Base-by-base conservation (phyloP, 257 asterid species). In the Penstemon davidsonii region DNA sequence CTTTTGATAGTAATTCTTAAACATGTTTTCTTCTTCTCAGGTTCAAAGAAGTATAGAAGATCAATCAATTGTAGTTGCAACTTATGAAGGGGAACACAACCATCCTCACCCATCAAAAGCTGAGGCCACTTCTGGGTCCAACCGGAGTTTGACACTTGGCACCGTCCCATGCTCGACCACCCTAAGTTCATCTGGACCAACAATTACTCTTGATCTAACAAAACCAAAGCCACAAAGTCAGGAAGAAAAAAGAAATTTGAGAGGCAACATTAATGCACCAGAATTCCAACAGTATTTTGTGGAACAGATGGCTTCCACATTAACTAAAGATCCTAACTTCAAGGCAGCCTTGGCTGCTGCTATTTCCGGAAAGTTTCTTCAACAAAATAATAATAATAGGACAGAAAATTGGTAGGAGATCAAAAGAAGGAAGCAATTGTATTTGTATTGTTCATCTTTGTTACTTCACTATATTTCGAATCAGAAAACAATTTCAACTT, bases 71-170 rank as follows among this genome's bases (percentile, higher is more conserved):
- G 66, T 88, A 3, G 96, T 91, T 0, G 94, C 96, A 65, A 88
- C 94, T 3, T 88, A 91, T 45, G 93, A 91, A 78, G 97, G 97
- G n/a, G 96, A 91, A 60, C 97, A 91, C 82, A 88, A 85, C 78
- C 97, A 88, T 64, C 79, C 85, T 10, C 84, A 81, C 52, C 88
- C 91, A 11, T 67, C 90, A 13, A 86, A 91, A 72, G 49, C 42
- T 42, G 96, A 88, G 70, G 57, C 66, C 33, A 54, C 61, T 33
- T 36, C 86, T 3, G 15, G 65, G 19, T 49, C 75, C 51, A 79
- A 65, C 40, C 85, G 70, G 66, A n/a, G 75, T 64, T 6, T 60
- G 62, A 42, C 83, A 15, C 69, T 69, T 8, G 82, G 83, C 70
- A 80, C 77, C 62, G 68, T 69, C 42, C 79, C 84, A 36, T 69